Evolutionary conservation across 352 stramenopile species (phyloP).

Genomic region (Globisporangium megalacanthum): DNA sequence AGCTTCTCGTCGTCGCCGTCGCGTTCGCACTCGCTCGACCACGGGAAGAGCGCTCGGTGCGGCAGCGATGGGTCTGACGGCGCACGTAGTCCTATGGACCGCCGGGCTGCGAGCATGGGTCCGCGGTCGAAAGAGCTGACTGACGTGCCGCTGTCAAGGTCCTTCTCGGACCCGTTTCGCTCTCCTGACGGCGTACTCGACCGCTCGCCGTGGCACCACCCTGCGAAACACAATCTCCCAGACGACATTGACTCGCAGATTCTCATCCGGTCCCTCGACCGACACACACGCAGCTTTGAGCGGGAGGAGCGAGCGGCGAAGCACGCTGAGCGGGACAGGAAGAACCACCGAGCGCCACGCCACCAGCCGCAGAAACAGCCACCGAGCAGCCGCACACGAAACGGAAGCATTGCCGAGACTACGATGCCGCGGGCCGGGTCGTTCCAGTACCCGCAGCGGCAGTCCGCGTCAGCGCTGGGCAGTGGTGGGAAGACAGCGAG

Average conservation of each 20-base stretch:
- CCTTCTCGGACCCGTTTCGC: slow-evolving; percentile 58
- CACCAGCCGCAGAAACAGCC: slow-evolving; percentile 9
- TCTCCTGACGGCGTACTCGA: slow-evolving; percentile 35
- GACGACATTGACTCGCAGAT: slow-evolving; percentile 37
- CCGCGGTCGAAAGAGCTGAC: slow-evolving; percentile 14
- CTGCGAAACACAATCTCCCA: slow-evolving; percentile 16
- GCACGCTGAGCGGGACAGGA: slow-evolving; percentile 13
- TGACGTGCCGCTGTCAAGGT: slow-evolving; percentile 38
- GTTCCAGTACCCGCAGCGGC: not conserved
- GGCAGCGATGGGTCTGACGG: slow-evolving; percentile 5
- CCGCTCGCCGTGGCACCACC: slow-evolving; percentile 23
- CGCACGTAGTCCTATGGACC: slow-evolving; percentile 6
- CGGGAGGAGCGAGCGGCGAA: slow-evolving; percentile 3
- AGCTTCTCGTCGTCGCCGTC: slow-evolving; percentile 18
- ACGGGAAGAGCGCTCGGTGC: slow-evolving; percentile 14
- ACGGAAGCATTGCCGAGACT: not conserved
- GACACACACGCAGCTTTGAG: slow-evolving; percentile 29
- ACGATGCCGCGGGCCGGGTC: not conserved
- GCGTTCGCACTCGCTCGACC: slow-evolving; percentile 3
- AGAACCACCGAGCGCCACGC: slow-evolving; percentile 10
- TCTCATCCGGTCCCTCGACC: slow-evolving; percentile 45
- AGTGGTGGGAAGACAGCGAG: not conserved
- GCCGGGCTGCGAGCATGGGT: slow-evolving; percentile 9
- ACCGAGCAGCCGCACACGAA: not conserved
- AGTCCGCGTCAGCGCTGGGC: not conserved